These are phyloP conservation scores for Trametes cingulata DNA, from an alignment of 768 basidiomycete species.

Conservation along the genomic window DNA sequence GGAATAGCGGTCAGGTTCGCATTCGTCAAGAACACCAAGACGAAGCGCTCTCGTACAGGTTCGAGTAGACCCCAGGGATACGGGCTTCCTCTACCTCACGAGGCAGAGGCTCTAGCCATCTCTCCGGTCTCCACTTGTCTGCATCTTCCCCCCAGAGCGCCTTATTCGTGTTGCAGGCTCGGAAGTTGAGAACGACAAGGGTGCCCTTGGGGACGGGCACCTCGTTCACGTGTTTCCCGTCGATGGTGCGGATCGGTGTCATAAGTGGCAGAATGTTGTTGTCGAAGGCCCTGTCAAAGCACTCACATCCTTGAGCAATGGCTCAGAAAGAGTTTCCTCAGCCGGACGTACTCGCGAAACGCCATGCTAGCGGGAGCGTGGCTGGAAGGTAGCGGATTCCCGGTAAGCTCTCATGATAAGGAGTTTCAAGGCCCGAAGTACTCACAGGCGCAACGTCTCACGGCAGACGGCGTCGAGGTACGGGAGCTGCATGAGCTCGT, in stretches of 20 bases:
- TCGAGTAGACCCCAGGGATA: conserved; percentile 21
- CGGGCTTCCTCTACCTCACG: conserved; percentile 9
- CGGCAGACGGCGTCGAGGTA: conserved; percentile 66
- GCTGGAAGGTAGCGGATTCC: conserved; percentile 13
- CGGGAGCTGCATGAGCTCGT: conserved; percentile 37
- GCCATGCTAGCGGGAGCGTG: conserved; percentile 16
- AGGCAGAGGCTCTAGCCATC: conserved; percentile 18
- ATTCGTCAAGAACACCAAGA: background rate
- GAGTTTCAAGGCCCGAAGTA: conserved; percentile 26
- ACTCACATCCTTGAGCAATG: too few species aligned
- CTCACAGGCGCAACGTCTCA: conserved; percentile 51
- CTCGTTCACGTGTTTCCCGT: conserved; percentile 40
- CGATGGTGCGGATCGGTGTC: conserved; percentile 36
- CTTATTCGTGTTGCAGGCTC: conserved; percentile 6
- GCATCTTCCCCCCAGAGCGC: conserved; percentile 45
- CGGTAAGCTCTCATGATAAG: too few species aligned
- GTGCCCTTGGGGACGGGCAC: conserved; percentile 39
- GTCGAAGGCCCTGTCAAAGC: conserved; percentile 32
- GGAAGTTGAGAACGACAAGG: background rate
- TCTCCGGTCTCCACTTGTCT: conserved; percentile 24
- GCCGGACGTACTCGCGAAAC: background rate
- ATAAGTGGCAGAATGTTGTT: conserved; percentile 44
- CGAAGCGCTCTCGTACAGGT: conserved; percentile 8
- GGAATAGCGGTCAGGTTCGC: too few species aligned
- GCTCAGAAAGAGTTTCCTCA: background rate